Evolutionary conservation across 345 rosid genomes (phyloP), one percentile per base, ranked within the genome.

Genomic region (Lenwebbia sp.): DNA sequence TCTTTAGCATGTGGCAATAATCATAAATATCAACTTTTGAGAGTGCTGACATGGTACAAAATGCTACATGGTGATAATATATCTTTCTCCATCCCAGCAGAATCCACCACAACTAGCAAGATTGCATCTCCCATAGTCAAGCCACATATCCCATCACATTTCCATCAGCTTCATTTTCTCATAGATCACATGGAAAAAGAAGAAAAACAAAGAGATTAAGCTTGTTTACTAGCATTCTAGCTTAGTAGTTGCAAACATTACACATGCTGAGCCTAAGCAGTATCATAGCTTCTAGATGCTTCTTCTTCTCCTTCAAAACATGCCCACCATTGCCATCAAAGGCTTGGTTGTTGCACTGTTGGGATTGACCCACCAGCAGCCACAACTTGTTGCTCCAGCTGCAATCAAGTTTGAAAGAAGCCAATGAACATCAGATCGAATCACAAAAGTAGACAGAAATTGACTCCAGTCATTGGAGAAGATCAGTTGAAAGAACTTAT

Each of bases 361-460:
- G 98, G 96, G 89, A 93, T 88, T 49, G 96, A 87, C 88, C 98
- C 98, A 83, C 99, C 99, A 84, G 95, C 96, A 23, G 98, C 96
- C 90, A 93, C 93, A 85, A 97, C 93, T 88, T 97, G 98, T 86
- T 94, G 96, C 94, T 97, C 98, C 91, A 96, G 84, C 99, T 97
- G 93, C 90, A 87, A 84, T 49, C 4, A 86, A 19, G 78, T 33
- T 70, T 4, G 13, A 33, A 70, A 33, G 13, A 10, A 70, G 44
- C 78, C n/a, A 44, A 88, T 47, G 6, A 49, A 84, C 75, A 57
- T 82, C 30, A 33, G 53, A 76, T n/a, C 82, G 52, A 84, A 58
- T 10, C 8, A 23, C 33, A 22, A 23, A 49, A 49, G 78, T 2
- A 13, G 25, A 53, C 78, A 5, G 78, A 37, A 70, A 19, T 17